Percentiles rank a stretch among this genome's conserved stretches.
Conservation (phyloP, 2,329 filamentous ascomycete species). For the Achaetomium macrosporum region DNA sequence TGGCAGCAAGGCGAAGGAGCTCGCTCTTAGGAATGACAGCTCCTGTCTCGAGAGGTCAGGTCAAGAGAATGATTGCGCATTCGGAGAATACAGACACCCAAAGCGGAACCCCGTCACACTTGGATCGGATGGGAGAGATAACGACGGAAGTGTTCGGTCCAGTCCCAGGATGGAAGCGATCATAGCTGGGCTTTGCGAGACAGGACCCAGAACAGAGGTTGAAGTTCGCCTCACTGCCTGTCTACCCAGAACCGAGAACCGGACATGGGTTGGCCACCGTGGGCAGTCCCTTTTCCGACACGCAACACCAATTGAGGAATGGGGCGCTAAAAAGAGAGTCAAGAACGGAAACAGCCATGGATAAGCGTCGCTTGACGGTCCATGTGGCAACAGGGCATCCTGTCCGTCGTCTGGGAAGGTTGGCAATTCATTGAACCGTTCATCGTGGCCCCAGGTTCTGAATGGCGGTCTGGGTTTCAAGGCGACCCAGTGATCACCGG, state of each 20-base stretch:
- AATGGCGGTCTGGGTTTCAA: conserved; percentile 10
- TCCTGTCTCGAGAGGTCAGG: no score
- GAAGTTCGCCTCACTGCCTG: conserved; percentile 16
- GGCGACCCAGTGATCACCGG: background rate
- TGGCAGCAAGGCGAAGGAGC: background rate
- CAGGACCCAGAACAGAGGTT: background rate
- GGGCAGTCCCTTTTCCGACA: background rate
- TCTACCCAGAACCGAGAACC: background rate
- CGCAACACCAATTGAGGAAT: conserved; percentile 13
- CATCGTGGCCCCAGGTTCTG: background rate
- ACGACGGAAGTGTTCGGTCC: background rate
- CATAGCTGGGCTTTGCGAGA: background rate
- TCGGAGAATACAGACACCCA: background rate
- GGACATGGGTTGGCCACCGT: conserved; percentile 9
- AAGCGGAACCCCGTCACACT: background rate
- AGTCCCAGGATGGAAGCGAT: background rate
- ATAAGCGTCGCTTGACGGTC: conserved; percentile 6
- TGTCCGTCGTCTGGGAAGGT: background rate
- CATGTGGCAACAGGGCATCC: background rate
- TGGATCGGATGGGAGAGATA: background rate
- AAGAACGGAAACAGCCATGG: background rate
- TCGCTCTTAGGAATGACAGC: background rate
- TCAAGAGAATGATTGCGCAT: background rate
- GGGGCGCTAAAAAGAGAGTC: background rate
- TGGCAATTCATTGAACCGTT: background rate